phyloP scores from a whole-genome alignment of 352 stramenopile species.

The Halophytophthora polymorphica region DNA sequence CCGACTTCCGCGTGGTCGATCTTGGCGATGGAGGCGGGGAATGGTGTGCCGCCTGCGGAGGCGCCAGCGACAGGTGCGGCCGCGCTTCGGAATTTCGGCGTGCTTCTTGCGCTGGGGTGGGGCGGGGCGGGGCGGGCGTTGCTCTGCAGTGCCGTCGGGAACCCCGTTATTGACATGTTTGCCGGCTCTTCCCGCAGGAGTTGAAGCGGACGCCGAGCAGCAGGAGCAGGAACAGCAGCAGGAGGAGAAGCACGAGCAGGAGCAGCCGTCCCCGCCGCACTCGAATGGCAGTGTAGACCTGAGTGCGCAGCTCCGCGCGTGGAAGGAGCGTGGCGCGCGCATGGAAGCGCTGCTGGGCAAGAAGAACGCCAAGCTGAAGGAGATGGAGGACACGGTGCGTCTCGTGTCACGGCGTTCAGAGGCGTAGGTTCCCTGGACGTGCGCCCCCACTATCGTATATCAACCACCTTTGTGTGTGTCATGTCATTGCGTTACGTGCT shows the following conservation, averaged over 20 bases:
- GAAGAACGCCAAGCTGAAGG: constrained; percentile 69
- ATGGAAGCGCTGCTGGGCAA: constrained; percentile 68
- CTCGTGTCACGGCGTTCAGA: too few species aligned
- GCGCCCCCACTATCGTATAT: too few species aligned
- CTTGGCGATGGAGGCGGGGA: background rate
- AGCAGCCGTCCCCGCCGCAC: constrained; percentile 13
- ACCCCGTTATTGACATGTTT: too few species aligned
- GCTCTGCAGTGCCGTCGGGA: too few species aligned
- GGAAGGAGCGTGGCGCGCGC: constrained; percentile 56
- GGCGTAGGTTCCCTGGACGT: too few species aligned
- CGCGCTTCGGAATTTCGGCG: background rate
- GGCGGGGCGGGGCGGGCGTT: too few species aligned
- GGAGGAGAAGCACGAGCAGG: too few species aligned
- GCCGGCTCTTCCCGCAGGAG: too few species aligned
- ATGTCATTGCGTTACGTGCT: background rate
- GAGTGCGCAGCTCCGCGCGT: constrained; percentile 35
- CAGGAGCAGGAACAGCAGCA: too few species aligned
- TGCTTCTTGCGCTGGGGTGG: too few species aligned
- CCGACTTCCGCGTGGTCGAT: too few species aligned
- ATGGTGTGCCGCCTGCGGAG: constrained; percentile 1
- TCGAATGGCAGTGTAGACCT: constrained; percentile 23
- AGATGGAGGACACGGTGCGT: constrained; percentile 72
- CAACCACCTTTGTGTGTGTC: background rate
- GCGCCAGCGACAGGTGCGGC: constrained; percentile 19
- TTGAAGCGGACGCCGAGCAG: too few species aligned